Percentiles rank a stretch among this genome's conserved stretches.
Evolutionary conservation across 2,329 filamentous ascomycete species (phyloP).

Genomic region (Fusarium liriodendri): DNA sequence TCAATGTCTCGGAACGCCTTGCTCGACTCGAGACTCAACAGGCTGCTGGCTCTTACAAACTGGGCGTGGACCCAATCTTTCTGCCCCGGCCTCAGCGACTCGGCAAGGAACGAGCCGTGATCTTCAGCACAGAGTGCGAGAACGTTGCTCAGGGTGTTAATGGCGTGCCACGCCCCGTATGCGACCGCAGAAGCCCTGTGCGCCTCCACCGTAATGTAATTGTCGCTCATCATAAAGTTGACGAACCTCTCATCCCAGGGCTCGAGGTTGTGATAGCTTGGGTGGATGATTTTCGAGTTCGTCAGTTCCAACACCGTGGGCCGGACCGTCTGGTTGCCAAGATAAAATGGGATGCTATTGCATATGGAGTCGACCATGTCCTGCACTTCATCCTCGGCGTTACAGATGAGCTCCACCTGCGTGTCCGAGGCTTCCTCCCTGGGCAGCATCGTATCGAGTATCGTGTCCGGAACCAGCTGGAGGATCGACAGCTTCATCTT

Average conservation of each 20-base stretch:
- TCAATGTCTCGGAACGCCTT: background rate
- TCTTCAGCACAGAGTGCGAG: background rate
- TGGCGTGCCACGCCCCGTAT: constrained; percentile 10
- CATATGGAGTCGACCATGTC: constrained; percentile 13
- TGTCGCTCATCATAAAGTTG: background rate
- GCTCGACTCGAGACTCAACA: background rate
- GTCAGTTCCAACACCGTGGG: background rate
- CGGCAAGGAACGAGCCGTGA: background rate
- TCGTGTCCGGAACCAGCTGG: background rate
- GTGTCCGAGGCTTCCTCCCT: background rate
- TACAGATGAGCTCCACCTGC: background rate
- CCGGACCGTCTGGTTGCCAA: constrained; percentile 9
- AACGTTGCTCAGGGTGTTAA: background rate
- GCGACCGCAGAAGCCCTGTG: constrained; percentile 5
- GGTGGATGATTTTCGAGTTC: constrained; percentile 1
- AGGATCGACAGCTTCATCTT: constrained; percentile 10
- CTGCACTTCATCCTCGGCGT: background rate
- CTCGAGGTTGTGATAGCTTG: constrained; percentile 15
- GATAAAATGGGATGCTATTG: constrained; percentile 15
- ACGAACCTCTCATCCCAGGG: background rate
- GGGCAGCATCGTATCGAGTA: background rate
- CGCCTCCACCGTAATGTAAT: background rate
- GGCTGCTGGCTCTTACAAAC: background rate
- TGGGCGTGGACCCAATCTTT: constrained; percentile 7
- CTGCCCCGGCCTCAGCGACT: constrained; percentile 4